Base-by-base conservation (phyloP, 1,139 yeast species). In the Debaryomyces sp. region DNA sequence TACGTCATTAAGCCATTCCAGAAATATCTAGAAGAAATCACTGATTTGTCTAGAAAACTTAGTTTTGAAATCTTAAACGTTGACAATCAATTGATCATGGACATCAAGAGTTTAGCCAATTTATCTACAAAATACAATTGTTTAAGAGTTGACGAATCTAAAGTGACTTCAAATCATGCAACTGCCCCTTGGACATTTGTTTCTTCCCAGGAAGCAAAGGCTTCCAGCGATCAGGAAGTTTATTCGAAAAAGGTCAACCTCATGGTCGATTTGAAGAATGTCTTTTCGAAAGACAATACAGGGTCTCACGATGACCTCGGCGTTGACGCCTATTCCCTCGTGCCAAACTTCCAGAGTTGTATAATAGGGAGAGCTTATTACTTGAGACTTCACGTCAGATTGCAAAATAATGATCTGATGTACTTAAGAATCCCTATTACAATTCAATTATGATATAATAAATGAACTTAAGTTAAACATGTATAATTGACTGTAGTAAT, bases 321-420 rank as follows among this genome's bases (percentile, higher is more conserved):
- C 6, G 45, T 53, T 32, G 51, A 56, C 22, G 66, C 66, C 13
- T 66, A 68, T 46, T 66, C 70, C 40, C 57, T 74, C 21, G 63
- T 71, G 4, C 79, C 79, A 0, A 75, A 68, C 44, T 74, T 73
- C 54, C 78, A 74, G 55, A 52, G 57, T 7, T 73, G 78, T 52
- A 59, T 64, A 29, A 48, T 72, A 51, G 64, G 75, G 2, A 56
- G 79, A 40, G 34, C 72, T 6, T 73, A 74, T 50, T 71, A 70
- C 50, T 52, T 71, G 34, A 64, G 65, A 27, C 54, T 74, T 13
- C 58, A 54, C 30, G 53, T 73, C 47, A 67, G 64, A 52, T 61
- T 65, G 41, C 62, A 65, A 15, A 66, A 63, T 46, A 65, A 67
- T 4, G 71, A 66, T 18, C 57, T 60, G 45, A 55, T 67, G 6